Base-by-base conservation (phyloP, 2,329 filamentous ascomycete genomes). In the Trichoderma lentiforme region DNA sequence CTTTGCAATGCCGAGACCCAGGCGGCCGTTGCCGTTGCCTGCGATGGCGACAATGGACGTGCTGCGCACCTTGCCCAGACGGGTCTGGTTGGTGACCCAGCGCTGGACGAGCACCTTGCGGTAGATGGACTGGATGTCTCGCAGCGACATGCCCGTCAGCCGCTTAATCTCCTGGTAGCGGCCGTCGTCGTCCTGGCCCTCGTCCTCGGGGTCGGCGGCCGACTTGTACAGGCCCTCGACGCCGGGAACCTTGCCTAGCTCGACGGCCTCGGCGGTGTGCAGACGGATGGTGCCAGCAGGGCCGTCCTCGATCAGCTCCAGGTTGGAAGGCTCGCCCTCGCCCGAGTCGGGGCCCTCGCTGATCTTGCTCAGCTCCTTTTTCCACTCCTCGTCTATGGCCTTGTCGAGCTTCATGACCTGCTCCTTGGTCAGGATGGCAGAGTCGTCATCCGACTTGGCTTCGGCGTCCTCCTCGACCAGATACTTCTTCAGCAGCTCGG, bases 1-100 rank as follows among this genome's bases (percentile, higher is more conserved):
- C 86, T 98, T 99, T 76, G 93, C 95, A 82, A 95, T 92, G 71
- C 96, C 96, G 73, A 98, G 87, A 12, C 96, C 96, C 36, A 99
- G 83, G 78, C 95, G 87, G 18, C 96, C 96, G 75, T 96, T 88
- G 72, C 90, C 88, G 82, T 98, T 97, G 67, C 96, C 96, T 6
- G 94, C 95, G 76, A 98, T 90, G 53, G 90, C 90, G 73, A 98
- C 84, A 76, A 90, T 86, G 78, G 95, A 97, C 53, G 87, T 78
- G 81, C 91, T 93, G 76, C 88, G 87, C 73, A 99, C 91, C 87
- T 98, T 99, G 80, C 96, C 96, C 83, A 99, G 90, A 85, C 95
- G 93, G 26, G 96, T 98, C 87, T 98, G 95, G 83, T 99, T 98
- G 75, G 89, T 86, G 72, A 99, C 96, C 53, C 83, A 82, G 78